phyloP scores from a whole-genome alignment of 345 rosid species.

The Melastoma malabathricum region DNA sequence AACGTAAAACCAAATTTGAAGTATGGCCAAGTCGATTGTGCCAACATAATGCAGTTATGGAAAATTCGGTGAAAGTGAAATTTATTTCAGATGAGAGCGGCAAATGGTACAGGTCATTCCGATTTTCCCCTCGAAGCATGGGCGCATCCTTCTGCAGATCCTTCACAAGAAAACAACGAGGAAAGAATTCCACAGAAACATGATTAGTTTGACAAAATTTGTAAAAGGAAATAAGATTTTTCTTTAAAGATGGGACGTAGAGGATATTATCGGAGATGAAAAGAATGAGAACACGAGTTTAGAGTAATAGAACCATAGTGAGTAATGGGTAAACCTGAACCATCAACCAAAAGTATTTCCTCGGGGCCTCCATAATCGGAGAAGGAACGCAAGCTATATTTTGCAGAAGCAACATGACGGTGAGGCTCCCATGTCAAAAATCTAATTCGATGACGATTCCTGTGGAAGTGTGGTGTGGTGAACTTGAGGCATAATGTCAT shows the following conservation, averaged over 20 bases:
- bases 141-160: no score
- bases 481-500: no score
- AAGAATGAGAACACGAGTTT: background rate
- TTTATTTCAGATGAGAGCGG: no score
- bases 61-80: no score
- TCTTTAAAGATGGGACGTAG: background rate
- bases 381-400: background rate
- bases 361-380: background rate
- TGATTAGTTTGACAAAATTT: background rate
- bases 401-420: conserved; percentile 2
- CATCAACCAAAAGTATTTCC: conserved; percentile 1
- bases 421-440: conserved; percentile 1
- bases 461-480: no score
- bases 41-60: no score
- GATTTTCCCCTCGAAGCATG: no score
- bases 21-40: no score
- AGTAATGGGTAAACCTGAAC: conserved; percentile 1
- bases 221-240: conserved; percentile 4
- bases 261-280: conserved; percentile 4
- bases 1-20: no score
- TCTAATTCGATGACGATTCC: background rate
- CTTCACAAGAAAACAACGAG: background rate
- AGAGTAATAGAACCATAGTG: background rate
- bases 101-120: no score
- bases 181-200: background rate